A percentile compares a stretch with the other conserved stretches of the same genome.
These are phyloP conservation scores for Dactylonectria estremocensis DNA, from an alignment of 2,329 filamentous ascomycete species.

Conservation along the genomic window DNA sequence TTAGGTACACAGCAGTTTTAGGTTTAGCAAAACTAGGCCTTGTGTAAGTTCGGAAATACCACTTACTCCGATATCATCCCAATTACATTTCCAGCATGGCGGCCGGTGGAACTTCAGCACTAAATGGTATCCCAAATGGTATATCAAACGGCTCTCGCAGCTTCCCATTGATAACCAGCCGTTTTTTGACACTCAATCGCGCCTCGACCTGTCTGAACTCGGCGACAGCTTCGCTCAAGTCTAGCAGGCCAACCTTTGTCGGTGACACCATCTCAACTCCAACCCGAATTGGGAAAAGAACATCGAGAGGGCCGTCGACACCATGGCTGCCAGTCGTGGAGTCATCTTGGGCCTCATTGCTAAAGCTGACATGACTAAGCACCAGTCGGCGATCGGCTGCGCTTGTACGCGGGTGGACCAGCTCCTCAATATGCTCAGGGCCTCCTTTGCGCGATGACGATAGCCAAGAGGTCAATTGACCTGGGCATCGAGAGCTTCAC, in stretches of 20 bases:
- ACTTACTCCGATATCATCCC: not conserved
- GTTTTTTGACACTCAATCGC: constrained; percentile 23
- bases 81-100: not conserved
- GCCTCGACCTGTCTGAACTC: constrained; percentile 34
- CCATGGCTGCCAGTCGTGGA: constrained; percentile 59
- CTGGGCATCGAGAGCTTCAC: too few species aligned
- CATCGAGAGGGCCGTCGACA: constrained; percentile 51
- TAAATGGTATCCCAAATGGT: not conserved
- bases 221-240: constrained; percentile 45
- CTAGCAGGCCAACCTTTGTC: constrained; percentile 56
- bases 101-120: not conserved
- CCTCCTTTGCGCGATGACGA: constrained; percentile 61
- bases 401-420: constrained; percentile 38
- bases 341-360: constrained; percentile 64
- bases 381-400: constrained; percentile 64
- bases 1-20: not conserved
- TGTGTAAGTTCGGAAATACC: not conserved
- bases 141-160: not conserved
- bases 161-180: not conserved
- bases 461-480: constrained; percentile 56
- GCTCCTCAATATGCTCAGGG: constrained; percentile 56
- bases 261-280: constrained; percentile 52
- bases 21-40: not conserved
- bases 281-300: constrained; percentile 13
- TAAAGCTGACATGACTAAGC: constrained; percentile 66